Evolutionary conservation across 345 rosid genomes (phyloP).

Genomic region (Eucalyptus sp.): DNA sequence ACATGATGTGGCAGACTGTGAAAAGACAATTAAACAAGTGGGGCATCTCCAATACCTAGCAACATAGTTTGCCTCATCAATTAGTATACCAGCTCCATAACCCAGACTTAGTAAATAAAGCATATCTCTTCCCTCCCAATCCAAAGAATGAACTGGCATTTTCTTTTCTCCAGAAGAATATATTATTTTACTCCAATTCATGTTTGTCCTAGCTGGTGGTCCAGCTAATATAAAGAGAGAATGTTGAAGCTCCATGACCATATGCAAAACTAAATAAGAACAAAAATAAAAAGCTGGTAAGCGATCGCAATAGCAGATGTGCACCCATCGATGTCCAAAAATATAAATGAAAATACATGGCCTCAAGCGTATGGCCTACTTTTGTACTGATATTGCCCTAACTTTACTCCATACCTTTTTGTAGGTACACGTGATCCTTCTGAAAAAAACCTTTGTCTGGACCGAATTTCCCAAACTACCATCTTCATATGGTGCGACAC

Average conservation of each 20-base stretch:
- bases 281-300: background rate
- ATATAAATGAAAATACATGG: background rate
- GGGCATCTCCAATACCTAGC: background rate
- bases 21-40: background rate
- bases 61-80: background rate
- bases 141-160: background rate
- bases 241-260: background rate
- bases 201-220: background rate
- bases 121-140: background rate
- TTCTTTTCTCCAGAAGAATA: background rate
- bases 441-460: background rate
- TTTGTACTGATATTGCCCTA: constrained; percentile 18
- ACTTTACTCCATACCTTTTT: constrained; percentile 32
- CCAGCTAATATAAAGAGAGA: background rate
- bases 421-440: constrained; percentile 1
- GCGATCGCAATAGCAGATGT: background rate
- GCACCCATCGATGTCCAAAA: background rate
- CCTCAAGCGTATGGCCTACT: constrained; percentile 8
- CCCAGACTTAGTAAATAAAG: background rate
- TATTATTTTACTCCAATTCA: background rate
- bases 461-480: background rate
- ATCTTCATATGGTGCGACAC: background rate
- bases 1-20: background rate
- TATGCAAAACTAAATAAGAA: background rate
- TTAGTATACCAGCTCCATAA: background rate